Evolutionary conservation across 371 early-diverging fungal genomes (phyloP), one percentile per base, ranked within the genome.

Genomic region (Actinomortierella wolfii): DNA sequence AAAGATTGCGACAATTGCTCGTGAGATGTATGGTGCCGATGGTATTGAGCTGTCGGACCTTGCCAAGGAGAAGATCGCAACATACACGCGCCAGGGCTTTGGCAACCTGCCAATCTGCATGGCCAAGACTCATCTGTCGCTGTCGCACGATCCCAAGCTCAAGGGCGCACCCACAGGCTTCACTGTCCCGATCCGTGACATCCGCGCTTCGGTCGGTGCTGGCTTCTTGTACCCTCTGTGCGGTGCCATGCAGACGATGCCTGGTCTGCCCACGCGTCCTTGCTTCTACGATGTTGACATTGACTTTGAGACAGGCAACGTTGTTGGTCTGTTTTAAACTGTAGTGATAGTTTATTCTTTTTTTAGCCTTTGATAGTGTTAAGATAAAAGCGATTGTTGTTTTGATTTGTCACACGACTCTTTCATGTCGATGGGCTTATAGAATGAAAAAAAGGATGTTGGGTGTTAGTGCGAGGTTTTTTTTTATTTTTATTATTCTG

Each of bases 241-340:
- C 25, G 98, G 98, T 29, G 87, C 91, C 43, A 97, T 98, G 95
- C 94, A 92, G 68, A 98, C 98, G 28, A 95, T 98, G 92, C 98
- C 98, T n/a, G 98, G 98, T 28, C 81, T 97, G 39, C 94, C 97
- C 41, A 97, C 97, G 28, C 91, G 97, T 40, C 98, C 97, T 20
- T 94, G 95, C 75, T 97, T 95, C 86, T 97, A 86, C 78, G 98
- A 97, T 79, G 93, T 97, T 50, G 98, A 97, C 76, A 71, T 97
- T 25, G 96, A 96, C 69, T 69, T 81, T 5, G 93, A 95, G 29
- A 86, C 92, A 26, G 96, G 94, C 18, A 81, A 87, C 18, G 91
- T 96, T 42, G 56, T 81, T 21, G 97, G 98, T 0, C 83, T 97
- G 46, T 96, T 97, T 70, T 97, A 89, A 80, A 54, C 15, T 51